Percentiles rank a stretch among this genome's conserved stretches.
These are phyloP conservation scores for Lasiodiplodia sp. DNA, from an alignment of 2,329 filamentous ascomycete genomes.

Conservation along the genomic window DNA sequence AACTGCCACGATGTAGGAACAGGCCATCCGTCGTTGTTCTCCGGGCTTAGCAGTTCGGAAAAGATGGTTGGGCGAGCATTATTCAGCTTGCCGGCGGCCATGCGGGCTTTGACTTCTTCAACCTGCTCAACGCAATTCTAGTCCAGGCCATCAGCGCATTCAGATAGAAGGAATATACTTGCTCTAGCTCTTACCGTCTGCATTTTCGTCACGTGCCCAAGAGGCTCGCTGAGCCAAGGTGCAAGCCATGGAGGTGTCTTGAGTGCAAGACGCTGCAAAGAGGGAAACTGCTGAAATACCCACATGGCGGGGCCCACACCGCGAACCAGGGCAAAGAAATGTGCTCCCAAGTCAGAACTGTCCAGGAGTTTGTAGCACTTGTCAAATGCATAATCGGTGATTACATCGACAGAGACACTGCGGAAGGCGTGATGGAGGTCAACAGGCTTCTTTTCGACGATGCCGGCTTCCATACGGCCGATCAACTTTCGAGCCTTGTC, in stretches of 20 bases:
- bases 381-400: conserved; percentile 39
- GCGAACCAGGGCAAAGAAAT: conserved; percentile 39
- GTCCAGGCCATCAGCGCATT: neutral
- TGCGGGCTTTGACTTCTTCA: conserved; percentile 32
- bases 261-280: conserved; percentile 28
- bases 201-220: conserved; percentile 33
- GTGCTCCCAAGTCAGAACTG: conserved; percentile 34
- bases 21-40: conserved; percentile 33
- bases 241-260: conserved; percentile 36
- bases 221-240: conserved; percentile 34
- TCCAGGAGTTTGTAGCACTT: conserved; percentile 41
- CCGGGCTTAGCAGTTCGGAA: conserved; percentile 35
- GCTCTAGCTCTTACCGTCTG: conserved; percentile 25
- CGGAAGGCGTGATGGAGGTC: conserved; percentile 39
- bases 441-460: conserved; percentile 33
- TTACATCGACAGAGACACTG: conserved; percentile 36
- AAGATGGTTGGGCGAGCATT: conserved; percentile 39
- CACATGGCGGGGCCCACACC: conserved; percentile 34
- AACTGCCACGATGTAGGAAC: conserved; percentile 37
- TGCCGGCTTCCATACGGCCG: conserved; percentile 28
- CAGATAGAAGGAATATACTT: neutral
- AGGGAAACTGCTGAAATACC: conserved; percentile 37
- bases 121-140: conserved; percentile 31
- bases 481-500: conserved; percentile 36
- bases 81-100: conserved; percentile 33